Evolutionary conservation across 805 yeast genomes (phyloP).

Genomic region (Metschnikowia proteae): DNA sequence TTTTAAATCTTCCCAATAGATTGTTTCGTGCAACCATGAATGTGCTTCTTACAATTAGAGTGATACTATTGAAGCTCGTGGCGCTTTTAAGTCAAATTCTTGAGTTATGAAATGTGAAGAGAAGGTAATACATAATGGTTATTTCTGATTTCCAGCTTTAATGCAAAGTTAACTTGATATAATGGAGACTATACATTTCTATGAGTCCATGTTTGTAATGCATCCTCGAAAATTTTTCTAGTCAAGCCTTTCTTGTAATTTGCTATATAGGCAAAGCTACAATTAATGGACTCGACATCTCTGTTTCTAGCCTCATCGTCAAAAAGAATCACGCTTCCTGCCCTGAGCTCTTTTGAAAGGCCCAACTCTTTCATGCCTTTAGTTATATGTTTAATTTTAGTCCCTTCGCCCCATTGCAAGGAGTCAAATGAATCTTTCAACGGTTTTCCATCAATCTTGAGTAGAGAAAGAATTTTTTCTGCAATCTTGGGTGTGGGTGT

Average conservation of each 20-base stretch:
- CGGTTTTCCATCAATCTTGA: conserved; percentile 52
- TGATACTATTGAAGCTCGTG: background rate
- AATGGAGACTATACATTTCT: background rate
- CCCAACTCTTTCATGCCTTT: conserved; percentile 46
- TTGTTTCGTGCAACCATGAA: conserved; percentile 4
- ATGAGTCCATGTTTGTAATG: conserved; percentile 29
- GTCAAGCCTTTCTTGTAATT: conserved; percentile 57
- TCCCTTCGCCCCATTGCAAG: conserved; percentile 66
- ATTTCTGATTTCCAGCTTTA: background rate
- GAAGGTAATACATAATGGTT: background rate
- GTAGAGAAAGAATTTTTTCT: conserved; percentile 49
- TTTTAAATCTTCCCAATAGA: conserved; percentile 39
- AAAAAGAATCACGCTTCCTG: conserved; percentile 46
- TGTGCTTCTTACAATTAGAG: conserved; percentile 7
- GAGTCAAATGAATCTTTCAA: conserved; percentile 52
- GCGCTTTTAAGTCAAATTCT: background rate
- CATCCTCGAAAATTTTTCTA: conserved; percentile 49
- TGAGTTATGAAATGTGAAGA: background rate
- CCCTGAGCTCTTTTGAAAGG: conserved; percentile 44
- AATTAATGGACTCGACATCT: conserved; percentile 71
- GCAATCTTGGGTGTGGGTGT: conserved; percentile 83
- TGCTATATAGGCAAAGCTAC: conserved; percentile 60
- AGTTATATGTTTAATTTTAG: conserved; percentile 55
- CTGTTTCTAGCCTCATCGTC: conserved; percentile 79
- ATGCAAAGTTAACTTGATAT: background rate